Evolutionary conservation across 2,329 filamentous ascomycete genomes (phyloP), one percentile per base, ranked within the genome.

Genomic region (Nannizziopsis barbatae): DNA sequence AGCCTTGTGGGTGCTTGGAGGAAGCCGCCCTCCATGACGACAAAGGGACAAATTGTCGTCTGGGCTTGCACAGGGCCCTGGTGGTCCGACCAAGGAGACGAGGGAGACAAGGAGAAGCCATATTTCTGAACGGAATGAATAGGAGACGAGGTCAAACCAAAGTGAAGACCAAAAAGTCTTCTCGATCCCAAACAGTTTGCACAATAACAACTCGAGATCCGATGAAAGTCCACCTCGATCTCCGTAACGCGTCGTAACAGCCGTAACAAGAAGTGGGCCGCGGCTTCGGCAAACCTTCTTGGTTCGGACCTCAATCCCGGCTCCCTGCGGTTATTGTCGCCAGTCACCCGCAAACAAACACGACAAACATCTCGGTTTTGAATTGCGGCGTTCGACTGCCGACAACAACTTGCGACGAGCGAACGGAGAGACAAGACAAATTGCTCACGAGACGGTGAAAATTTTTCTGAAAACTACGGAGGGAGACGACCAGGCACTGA

Each of bases 1-100:
- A 84, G 56, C 75, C 75, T 47, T 72, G 71, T 2, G 81, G 80
- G 60, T 84, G 81, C 62, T 85, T 86, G 17, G 75, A 79, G 12
- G 86, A 88, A 50, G 80, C 76, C 7, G 62, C 57, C 18, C 65
- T 61, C 49, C 56, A 58, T 57, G 60, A 55, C 57, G 60, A 55
- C 58, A 45, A 56, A 49, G 58, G 61, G 53, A 60, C 58, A 8
- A 47, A 52, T 51, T 58, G 59, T 42, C 55, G 58, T 43, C 57
- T 55, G 45, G 54, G 39, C 32, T 52, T 51, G 27, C 56, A 52
- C 18, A 64, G 46, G 7, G 61, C 55, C 53, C 65, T 59, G 22
- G 60, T 60, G 10, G 47, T 40, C 32, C 57, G 57, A 51, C 62
- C 60, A 6, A 68, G 53, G 5, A 68, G 53, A 40, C 59, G 60